Base-by-base conservation (phyloP, 1,284 basidiomycete genomes). In the Ceratobasidium sp. region DNA sequence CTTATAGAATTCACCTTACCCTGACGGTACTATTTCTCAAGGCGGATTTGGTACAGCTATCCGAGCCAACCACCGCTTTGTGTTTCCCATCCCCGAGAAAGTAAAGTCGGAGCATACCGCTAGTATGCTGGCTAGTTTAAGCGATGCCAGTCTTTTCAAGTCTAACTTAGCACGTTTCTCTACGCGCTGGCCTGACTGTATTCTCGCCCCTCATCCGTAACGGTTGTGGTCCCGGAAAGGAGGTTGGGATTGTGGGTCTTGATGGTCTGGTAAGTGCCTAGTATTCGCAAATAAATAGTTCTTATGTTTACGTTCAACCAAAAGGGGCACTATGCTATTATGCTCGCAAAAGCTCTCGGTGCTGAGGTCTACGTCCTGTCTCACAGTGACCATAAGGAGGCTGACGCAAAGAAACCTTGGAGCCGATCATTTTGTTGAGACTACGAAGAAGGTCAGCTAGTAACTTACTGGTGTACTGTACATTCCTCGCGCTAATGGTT, bases 21-120 rank as follows among this genome's bases (percentile, higher is more conserved):
- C 86, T 68, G 90, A 89, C 80, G 89, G 89, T 15, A 85, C 87
- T 20, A 85, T 88, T 81, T 85, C 87, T 73, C 86, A 88, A 78
- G 91, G 90, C 71, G 93, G 93, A 15, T 93, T 92, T 85, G n/a
- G 90, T 3, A 91, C 90, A 44, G 89, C 88, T 79, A 89, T 92
- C 79, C 89, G 92, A 67, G 91, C 89, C 0, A 89, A 92, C 80
- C 87, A 92, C 81, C 88, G 87, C 79, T 94, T 92, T 82, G 91
- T 92, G 59, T 92, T 93, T 84, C 87, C 89, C 17, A 89, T 94
- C 70, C 92, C 93, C 0, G 89, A 92, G 4, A 86, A 82, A 10
- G 84, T 94, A 73, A 84, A 87, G 52, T 87, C 88, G 3, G 88
- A 88, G 77, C 84, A 90, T 78, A 91, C 88, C 1, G 86, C 87